These are phyloP conservation scores for Haemoproteus tartakovskyi DNA, from an alignment of 169 alveolate genomes.

Conservation along the genomic window DNA sequence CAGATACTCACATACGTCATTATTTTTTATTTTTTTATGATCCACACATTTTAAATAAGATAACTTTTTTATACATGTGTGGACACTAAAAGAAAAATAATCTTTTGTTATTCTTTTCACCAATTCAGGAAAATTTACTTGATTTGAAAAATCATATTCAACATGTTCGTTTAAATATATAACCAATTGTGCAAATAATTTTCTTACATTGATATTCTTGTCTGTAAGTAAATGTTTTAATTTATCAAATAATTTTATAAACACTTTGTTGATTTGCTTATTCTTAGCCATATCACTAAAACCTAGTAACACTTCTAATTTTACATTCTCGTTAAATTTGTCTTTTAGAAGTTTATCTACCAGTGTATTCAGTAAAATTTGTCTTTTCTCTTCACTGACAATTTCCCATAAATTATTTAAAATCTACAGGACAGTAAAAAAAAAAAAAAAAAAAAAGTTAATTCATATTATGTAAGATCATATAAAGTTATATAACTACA, in stretches of 20 bases:
- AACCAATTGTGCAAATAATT: conserved; percentile 8
- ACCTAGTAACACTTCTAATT: conserved; percentile 37
- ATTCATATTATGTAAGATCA: no score
- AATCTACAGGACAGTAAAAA: no score
- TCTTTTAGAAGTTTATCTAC: conserved; percentile 19
- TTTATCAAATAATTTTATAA: conserved; percentile 23
- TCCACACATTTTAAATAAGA: conserved; percentile 31
- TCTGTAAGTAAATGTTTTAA: conserved; percentile 34
- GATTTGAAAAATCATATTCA: neutral
- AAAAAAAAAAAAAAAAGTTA: no score
- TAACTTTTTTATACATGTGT: conserved; percentile 18
- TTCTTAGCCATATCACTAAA: conserved; percentile 41
- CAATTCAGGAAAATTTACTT: conserved; percentile 26
- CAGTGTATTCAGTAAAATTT: conserved; percentile 5
- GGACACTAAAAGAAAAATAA: conserved; percentile 21
- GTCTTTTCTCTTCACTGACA: conserved; percentile 25
- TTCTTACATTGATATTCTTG: conserved; percentile 15
- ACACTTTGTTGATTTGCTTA: conserved; percentile 5
- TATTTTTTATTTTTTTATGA: conserved; percentile 36
- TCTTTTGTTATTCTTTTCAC: conserved; percentile 44
- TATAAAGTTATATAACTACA: no score
- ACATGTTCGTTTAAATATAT: conserved; percentile 16
- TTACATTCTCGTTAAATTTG: conserved; percentile 24
- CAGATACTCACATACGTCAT: conserved; percentile 28
- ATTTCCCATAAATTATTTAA: conserved; percentile 60